Base-by-base conservation (phyloP, 192 early-diverging fungal species). In the Lunasporangiospora selenospora region DNA sequence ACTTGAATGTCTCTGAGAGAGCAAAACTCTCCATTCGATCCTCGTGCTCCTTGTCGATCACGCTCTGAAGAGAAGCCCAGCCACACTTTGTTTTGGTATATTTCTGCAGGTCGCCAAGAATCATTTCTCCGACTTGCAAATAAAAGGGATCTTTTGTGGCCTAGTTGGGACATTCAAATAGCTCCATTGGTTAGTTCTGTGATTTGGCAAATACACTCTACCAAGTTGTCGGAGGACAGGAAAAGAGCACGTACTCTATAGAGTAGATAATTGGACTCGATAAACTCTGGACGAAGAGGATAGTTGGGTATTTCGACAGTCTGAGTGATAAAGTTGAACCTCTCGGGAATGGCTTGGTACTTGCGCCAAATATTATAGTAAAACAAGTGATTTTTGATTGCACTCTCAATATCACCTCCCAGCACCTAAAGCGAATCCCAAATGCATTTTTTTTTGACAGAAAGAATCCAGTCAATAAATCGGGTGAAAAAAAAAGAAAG, bases 21-120 rank as follows among this genome's bases (percentile, higher is more conserved):
- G 92, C 85, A 79, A 97, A 98, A 58, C 92, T 95, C 56, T 98
- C 96, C 95, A 98, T 97, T 6, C 96, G 77, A 36, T 92, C 92
- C 30, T 95, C 93, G 1, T 86, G 62, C 7, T 70, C 63, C 50
- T 81, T 81, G 2, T 83, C 85, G 7, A 53, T 53, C 12, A 97
- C 90, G 57, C 92, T 79, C 6, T 76, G 61, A 26, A 98, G 57
- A 0, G 83, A 76, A 0, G 91, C 89, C 85, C 85, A 99, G 0
- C 97, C 97, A 56, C 97, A 99, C 7, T 51, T 58, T 1, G 90
- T 85, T 24, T 90, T 85, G 6, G 87, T 81, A 47, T 81, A 75
- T 26, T 65, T 75, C 49, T 96, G 86, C 1, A 98, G 65, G 56
- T 98, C 97, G 3, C 85, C 65, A 11, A 97, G 54, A 2, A 98